Percentiles rank a stretch among this genome's conserved stretches.
phyloP scores from a whole-genome alignment of 805 yeast species.

The Schwanniomyces sp. region DNA sequence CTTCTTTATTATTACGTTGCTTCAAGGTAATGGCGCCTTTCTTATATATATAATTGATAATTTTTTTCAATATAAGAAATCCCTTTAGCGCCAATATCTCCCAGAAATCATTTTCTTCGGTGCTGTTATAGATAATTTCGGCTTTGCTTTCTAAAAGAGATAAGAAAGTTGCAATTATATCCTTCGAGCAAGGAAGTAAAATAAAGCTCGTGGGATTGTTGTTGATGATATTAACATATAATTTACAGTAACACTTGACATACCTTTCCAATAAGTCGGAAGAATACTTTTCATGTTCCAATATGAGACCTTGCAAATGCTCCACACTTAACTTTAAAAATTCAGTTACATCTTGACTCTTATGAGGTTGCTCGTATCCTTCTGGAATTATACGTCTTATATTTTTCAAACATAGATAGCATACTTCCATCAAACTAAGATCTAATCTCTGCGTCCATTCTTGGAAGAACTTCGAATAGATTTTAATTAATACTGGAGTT shows the following conservation, averaged over 20 bases:
- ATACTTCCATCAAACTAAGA: constrained; percentile 63
- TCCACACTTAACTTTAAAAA: constrained; percentile 56
- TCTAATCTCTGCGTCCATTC: constrained; percentile 58
- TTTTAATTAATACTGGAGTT: constrained; percentile 56
- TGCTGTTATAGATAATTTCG: constrained; percentile 56
- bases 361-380: constrained; percentile 71
- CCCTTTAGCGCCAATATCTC: constrained; percentile 68
- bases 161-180: constrained; percentile 61
- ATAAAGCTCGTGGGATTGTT: constrained; percentile 70
- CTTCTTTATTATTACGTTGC: constrained; percentile 63
- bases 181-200: constrained; percentile 60
- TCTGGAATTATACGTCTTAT: constrained; percentile 72
- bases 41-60: constrained; percentile 61
- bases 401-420: constrained; percentile 75
- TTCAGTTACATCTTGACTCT: constrained; percentile 55
- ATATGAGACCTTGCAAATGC: constrained; percentile 59
- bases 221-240: constrained; percentile 60
- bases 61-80: constrained; percentile 60
- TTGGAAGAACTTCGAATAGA: constrained; percentile 60
- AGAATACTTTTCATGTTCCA: constrained; percentile 50
- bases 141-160: constrained; percentile 66
- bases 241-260: constrained; percentile 71
- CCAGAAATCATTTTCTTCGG: constrained; percentile 67
- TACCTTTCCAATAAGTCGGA: constrained; percentile 63
- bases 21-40: constrained; percentile 68